Conservation (phyloP, 768 basidiomycete genomes). For the Psilocybe cubensis region DNA sequence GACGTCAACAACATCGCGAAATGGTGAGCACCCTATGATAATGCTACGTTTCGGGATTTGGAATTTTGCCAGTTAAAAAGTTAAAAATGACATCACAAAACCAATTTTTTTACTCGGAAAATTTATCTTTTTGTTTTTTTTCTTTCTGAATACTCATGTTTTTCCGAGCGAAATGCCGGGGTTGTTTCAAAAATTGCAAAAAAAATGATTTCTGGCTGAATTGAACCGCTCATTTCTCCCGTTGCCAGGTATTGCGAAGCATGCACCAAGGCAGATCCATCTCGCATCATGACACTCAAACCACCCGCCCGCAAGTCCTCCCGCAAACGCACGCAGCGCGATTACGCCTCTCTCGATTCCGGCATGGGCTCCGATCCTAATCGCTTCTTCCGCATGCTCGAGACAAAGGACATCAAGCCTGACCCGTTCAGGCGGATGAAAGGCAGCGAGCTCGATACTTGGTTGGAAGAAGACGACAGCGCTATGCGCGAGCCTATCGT, state of each 20-base stretch:
- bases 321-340: slow-evolving; percentile 71
- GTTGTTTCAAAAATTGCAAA: not conserved
- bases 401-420: slow-evolving; percentile 63
- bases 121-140: not conserved
- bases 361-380: slow-evolving; percentile 64
- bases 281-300: slow-evolving; percentile 72
- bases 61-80: not conserved
- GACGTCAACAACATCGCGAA: slow-evolving; percentile 75
- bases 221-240: not conserved
- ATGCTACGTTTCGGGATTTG: not conserved
- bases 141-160: not conserved
- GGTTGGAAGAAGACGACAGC: slow-evolving; percentile 71
- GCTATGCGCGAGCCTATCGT: slow-evolving; percentile 87
- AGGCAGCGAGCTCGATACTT: slow-evolving; percentile 71
- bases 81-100: slow-evolving; percentile 13
- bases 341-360: slow-evolving; percentile 76
- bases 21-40: slow-evolving; percentile 56
- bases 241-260: slow-evolving; percentile 66
- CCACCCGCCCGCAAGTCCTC: slow-evolving; percentile 81
- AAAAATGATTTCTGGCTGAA: not conserved
- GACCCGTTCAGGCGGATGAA: slow-evolving; percentile 71
- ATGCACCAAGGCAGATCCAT: slow-evolving; percentile 63
- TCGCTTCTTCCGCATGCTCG: slow-evolving; percentile 72
- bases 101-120: not conserved
- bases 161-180: not conserved